A percentile compares a stretch with the other conserved stretches of the same genome.
Conservation (phyloP, 164 flowering plant species). For the Dillenia turbinata region DNA sequence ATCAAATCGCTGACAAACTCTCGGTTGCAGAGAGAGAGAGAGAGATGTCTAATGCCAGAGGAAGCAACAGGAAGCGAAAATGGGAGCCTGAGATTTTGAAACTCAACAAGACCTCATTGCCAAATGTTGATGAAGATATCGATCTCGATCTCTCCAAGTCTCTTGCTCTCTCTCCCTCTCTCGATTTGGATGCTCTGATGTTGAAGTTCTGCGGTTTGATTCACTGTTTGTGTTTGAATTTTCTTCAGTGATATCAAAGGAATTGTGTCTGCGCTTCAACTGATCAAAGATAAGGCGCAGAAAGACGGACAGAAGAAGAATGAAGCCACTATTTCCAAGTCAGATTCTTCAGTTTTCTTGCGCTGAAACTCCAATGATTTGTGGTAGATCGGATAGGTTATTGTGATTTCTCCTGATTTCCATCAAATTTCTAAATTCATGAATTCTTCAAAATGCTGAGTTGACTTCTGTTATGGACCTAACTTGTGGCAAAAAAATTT, state of each 20-base stretch:
- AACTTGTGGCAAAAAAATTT: no score
- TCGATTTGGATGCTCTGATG: background rate
- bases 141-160: constrained; percentile 68
- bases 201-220: background rate
- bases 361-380: no score
- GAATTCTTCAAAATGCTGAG: no score
- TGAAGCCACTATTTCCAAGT: constrained; percentile 87
- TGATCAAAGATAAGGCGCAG: constrained; percentile 73
- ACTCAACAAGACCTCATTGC: constrained; percentile 23
- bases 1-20: no score
- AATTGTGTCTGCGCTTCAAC: constrained; percentile 71
- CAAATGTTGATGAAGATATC: constrained; percentile 37
- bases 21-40: no score
- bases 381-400: no score
- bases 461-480: no score
- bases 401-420: no score
- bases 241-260: constrained; percentile 77
- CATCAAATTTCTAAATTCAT: no score
- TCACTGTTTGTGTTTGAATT: constrained; percentile 4
- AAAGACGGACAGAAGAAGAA: constrained; percentile 87
- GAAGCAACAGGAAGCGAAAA: constrained; percentile 43
- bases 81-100: constrained; percentile 29
- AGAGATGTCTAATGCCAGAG: constrained; percentile 41
- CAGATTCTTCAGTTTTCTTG: constrained; percentile 4
- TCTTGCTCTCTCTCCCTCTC: background rate